Conservation (phyloP, 2,329 filamentous ascomycete genomes). For the Dactylella cylindrospora region DNA sequence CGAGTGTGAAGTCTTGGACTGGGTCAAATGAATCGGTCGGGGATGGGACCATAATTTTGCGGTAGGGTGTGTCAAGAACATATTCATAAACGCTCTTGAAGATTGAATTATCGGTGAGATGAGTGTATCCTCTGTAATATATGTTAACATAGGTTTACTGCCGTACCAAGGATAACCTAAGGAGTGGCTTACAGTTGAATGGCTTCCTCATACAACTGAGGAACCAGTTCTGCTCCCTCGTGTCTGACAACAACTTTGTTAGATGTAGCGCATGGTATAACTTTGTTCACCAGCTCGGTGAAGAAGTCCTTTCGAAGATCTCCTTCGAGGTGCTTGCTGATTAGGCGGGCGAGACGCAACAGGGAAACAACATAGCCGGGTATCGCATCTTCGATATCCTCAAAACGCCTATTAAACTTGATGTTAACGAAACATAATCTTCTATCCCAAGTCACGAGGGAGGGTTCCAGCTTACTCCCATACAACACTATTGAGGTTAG, state of each 20-base stretch:
- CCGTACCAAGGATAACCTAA: too few species aligned
- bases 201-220: constrained; percentile 50
- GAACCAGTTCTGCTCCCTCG: constrained; percentile 57
- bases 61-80: constrained; percentile 45
- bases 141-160: too few species aligned
- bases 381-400: constrained; percentile 30
- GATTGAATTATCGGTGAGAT: constrained; percentile 44
- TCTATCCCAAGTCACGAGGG: too few species aligned
- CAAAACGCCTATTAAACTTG: constrained; percentile 22
- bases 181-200: constrained; percentile 43
- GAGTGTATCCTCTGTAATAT: constrained; percentile 34
- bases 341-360: constrained; percentile 46
- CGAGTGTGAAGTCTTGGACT: constrained; percentile 44
- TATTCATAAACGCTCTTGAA: constrained; percentile 46
- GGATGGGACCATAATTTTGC: constrained; percentile 44
- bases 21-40: constrained; percentile 46
- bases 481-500: constrained; percentile 42
- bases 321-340: constrained; percentile 43
- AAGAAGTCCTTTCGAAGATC: constrained; percentile 50
- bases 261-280: constrained; percentile 51
- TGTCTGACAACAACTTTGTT: constrained; percentile 59
- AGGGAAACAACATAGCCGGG: constrained; percentile 35
- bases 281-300: constrained; percentile 49
- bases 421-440: too few species aligned
- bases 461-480: constrained; percentile 43